Percentiles rank a stretch among this genome's conserved stretches.
Conservation (phyloP, 306 rosid genomes). For the Biancaea sappan region DNA sequence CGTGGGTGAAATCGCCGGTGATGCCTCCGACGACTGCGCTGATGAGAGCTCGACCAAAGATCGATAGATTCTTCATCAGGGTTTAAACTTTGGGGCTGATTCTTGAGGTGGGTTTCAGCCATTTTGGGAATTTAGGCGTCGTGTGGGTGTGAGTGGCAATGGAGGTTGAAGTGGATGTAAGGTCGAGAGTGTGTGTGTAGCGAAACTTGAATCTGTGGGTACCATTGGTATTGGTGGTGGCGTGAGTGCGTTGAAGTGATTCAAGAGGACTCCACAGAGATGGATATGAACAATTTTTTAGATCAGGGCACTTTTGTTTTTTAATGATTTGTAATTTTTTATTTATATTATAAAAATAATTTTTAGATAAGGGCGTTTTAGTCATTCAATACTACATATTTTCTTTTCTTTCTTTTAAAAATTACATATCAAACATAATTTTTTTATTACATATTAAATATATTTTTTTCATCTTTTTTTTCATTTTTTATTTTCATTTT, state of each 20-base stretch:
- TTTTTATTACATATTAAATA: too few species aligned
- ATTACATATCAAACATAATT: too few species aligned
- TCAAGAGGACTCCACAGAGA: too few species aligned
- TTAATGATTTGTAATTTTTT: too few species aligned
- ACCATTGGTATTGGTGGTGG: background rate
- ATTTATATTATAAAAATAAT: too few species aligned
- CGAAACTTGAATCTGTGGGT: background rate
- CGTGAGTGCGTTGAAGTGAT: conserved; percentile 38
- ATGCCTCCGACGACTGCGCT: conserved; percentile 87
- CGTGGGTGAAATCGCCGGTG: conserved; percentile 96
- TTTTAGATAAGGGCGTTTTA: too few species aligned
- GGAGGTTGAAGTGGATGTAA: conserved; percentile 50
- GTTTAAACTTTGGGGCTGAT: conserved; percentile 41
- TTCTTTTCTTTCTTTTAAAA: too few species aligned
- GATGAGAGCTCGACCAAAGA: conserved; percentile 78
- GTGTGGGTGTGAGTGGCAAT: conserved; percentile 33
- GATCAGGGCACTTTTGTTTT: too few species aligned
- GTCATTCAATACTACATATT: too few species aligned
- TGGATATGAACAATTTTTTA: too few species aligned
- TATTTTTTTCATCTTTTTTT: too few species aligned
- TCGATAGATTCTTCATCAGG: conserved; percentile 59
- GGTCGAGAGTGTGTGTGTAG: conserved; percentile 11
- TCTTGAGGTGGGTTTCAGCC: conserved; percentile 39
- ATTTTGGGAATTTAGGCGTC: conserved; percentile 25
- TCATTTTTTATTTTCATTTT: too few species aligned